Conservation (phyloP, 176 grass and related monocot genomes). For the Phyllostachys edulis region DNA sequence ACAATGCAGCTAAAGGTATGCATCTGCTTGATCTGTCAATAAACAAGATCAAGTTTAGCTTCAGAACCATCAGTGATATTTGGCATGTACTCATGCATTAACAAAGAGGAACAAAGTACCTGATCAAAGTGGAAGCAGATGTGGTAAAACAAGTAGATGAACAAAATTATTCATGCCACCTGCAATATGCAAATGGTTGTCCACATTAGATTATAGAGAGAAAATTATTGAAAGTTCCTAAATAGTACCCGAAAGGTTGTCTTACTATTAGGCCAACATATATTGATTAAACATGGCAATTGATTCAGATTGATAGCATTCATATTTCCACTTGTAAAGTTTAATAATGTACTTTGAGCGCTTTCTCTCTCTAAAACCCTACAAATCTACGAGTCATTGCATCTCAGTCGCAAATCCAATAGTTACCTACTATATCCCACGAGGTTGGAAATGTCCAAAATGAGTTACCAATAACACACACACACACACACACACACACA, state of each 20-base stretch:
- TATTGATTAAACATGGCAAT: neutral
- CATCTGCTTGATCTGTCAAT: constrained; percentile 68
- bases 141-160: constrained; percentile 93
- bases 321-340: neutral
- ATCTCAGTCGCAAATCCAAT: neutral
- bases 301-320: neutral
- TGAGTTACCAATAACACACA: neutral
- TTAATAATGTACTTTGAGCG: neutral
- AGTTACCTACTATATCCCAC: neutral
- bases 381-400: neutral
- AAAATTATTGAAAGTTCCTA: constrained; percentile 2
- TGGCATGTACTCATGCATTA: neutral
- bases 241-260: neutral
- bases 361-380: neutral
- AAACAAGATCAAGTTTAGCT: constrained; percentile 27
- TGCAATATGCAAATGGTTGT: constrained; percentile 42
- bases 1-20: constrained; percentile 63
- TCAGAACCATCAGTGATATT: constrained; percentile 21
- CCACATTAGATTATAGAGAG: constrained; percentile 7
- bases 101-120: constrained; percentile 42
- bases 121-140: constrained; percentile 81
- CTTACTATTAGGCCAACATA: neutral
- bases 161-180: constrained; percentile 85
- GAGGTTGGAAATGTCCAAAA: neutral
- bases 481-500: no score